These are phyloP conservation scores for Nakazawaea holstii DNA, from an alignment of 805 yeast genomes.

Conservation along the genomic window DNA sequence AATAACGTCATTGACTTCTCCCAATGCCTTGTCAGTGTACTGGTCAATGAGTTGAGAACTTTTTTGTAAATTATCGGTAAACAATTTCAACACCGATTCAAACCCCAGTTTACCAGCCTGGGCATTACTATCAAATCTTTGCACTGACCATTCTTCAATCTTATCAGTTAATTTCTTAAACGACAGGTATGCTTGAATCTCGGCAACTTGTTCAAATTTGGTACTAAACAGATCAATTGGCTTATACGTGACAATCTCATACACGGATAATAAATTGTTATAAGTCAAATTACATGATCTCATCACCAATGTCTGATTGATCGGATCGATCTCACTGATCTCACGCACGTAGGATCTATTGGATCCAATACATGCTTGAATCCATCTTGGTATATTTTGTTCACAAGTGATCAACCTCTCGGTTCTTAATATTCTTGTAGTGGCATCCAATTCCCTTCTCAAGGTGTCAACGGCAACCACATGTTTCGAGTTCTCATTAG, in stretches of 20 bases:
- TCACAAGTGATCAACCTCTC: constrained; percentile 87
- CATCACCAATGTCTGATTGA: constrained; percentile 59
- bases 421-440: constrained; percentile 54
- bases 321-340: constrained; percentile 76
- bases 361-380: constrained; percentile 63
- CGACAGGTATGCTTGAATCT: constrained; percentile 78
- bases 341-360: constrained; percentile 81
- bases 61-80: constrained; percentile 29
- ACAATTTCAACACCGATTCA: constrained; percentile 63
- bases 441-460: constrained; percentile 58
- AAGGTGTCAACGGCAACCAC: constrained; percentile 91
- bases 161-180: constrained; percentile 68
- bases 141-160: constrained; percentile 89
- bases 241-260: constrained; percentile 77
- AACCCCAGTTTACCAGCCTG: constrained; percentile 76
- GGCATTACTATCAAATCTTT: constrained; percentile 87
- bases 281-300: constrained; percentile 85
- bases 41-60: constrained; percentile 23
- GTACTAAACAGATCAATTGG: constrained; percentile 66
- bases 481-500: constrained; percentile 89
- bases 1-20: constrained; percentile 5
- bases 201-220: constrained; percentile 74
- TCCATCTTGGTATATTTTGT: constrained; percentile 84
- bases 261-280: constrained; percentile 69
- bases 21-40: constrained; percentile 2